Conservation (phyloP, 306 rosid species). For the Fagus sylvatica region DNA sequence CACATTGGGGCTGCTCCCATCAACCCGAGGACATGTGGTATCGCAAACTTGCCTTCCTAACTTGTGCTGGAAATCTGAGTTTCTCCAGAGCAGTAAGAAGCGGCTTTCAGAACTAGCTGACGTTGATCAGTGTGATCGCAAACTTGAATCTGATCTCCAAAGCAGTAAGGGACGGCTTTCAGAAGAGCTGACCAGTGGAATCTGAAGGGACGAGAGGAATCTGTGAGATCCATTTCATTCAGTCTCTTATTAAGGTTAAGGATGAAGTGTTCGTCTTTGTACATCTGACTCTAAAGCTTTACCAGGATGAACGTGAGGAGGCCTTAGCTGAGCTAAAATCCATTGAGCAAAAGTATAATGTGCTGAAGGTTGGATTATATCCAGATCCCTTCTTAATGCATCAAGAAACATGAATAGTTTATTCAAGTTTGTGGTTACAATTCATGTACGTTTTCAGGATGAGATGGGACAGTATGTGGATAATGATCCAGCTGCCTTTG, state of each 20-base stretch:
- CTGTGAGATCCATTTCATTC: slow-evolving; percentile 57
- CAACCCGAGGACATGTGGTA: no score
- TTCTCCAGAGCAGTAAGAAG: no score
- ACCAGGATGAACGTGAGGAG: slow-evolving; percentile 77
- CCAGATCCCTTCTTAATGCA: slow-evolving; percentile 8
- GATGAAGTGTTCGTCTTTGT: slow-evolving; percentile 11
- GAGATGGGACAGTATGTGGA: slow-evolving; percentile 83
- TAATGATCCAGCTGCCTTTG: slow-evolving; percentile 92
- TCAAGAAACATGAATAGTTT: neutral
- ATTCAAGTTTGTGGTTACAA: slow-evolving; percentile 19
- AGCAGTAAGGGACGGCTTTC: slow-evolving; percentile 55
- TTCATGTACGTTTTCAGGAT: slow-evolving; percentile 46
- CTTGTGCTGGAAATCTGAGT: no score
- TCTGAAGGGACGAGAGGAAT: slow-evolving; percentile 88
- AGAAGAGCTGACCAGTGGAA: slow-evolving; percentile 64
- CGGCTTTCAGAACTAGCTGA: no score
- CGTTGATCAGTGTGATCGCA: no score
- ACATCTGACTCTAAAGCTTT: slow-evolving; percentile 19
- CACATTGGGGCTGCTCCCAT: no score
- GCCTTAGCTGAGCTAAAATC: slow-evolving; percentile 75
- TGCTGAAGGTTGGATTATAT: slow-evolving; percentile 63
- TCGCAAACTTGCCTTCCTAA: slow-evolving; percentile 77
- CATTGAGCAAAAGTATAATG: slow-evolving; percentile 61
- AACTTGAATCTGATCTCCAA: slow-evolving; percentile 73
- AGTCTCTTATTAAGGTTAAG: slow-evolving; percentile 11